Evolutionary conservation across 164 flowering plant genomes (phyloP).

Genomic region (Macadamia tetraphylla): DNA sequence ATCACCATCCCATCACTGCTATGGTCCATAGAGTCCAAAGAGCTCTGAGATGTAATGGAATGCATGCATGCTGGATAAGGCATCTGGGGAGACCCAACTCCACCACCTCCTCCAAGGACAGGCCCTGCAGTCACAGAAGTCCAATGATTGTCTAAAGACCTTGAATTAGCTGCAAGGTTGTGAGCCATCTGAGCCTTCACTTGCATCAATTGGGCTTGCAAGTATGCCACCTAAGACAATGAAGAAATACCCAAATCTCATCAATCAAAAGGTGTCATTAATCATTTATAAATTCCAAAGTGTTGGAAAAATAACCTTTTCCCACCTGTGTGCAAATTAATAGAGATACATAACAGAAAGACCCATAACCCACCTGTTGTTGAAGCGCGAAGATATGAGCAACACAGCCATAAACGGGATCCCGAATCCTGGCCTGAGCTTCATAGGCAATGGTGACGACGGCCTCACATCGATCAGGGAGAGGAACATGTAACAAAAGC

Average conservation of each 20-base stretch:
- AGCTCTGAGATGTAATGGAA: slow-evolving; percentile 44
- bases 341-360: too few species aligned
- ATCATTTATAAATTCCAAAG: too few species aligned
- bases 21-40: slow-evolving; percentile 39
- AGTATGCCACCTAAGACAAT: slow-evolving; percentile 44
- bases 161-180: slow-evolving; percentile 15
- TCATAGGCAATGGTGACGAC: slow-evolving; percentile 96
- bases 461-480: slow-evolving; percentile 77
- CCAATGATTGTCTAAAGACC: slow-evolving; percentile 14
- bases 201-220: slow-evolving; percentile 78
- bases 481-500: slow-evolving; percentile 69
- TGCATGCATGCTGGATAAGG: slow-evolving; percentile 18
- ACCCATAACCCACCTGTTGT: slow-evolving; percentile 63
- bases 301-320: too few species aligned
- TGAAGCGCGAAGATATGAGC: slow-evolving; percentile 89
- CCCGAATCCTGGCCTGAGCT: slow-evolving; percentile 88
- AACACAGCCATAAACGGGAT: slow-evolving; percentile 97
- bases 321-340: too few species aligned
- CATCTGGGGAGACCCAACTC: slow-evolving; percentile 8
- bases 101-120: slow-evolving; percentile 1
- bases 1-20: slow-evolving; percentile 14
- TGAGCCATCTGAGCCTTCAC: slow-evolving; percentile 56
- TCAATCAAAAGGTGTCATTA: too few species aligned
- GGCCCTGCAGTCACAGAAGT: background rate
- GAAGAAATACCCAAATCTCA: background rate